A percentile compares a stretch with the other conserved stretches of the same genome.
Conservation (phyloP, 2,329 filamentous ascomycete genomes). For the Daldinia sp. region DNA sequence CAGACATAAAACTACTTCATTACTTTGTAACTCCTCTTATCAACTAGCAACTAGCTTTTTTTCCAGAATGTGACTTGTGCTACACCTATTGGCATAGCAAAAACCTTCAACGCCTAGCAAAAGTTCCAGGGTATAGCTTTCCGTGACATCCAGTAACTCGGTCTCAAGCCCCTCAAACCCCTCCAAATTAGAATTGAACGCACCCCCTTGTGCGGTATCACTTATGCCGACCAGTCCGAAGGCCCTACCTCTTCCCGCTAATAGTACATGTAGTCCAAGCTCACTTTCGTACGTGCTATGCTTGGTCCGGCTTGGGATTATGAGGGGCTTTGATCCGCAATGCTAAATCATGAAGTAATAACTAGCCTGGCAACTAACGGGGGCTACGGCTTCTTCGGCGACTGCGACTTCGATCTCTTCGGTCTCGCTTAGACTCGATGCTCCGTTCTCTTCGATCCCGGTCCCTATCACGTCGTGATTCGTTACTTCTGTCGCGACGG, state of each 20-base stretch:
- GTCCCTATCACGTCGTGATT: slow-evolving; percentile 35
- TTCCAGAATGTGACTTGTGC: slow-evolving; percentile 8
- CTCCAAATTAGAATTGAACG: slow-evolving; percentile 9
- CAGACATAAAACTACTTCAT: neutral
- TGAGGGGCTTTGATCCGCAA: slow-evolving; percentile 3
- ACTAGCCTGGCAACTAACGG: slow-evolving; percentile 42
- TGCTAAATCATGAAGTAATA: slow-evolving; percentile 17
- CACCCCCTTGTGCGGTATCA: neutral
- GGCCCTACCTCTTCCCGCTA: neutral
- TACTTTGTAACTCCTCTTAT: slow-evolving; percentile 9
- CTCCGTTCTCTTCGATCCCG: slow-evolving; percentile 38
- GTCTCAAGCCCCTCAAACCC: slow-evolving; percentile 1
- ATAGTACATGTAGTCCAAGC: neutral
- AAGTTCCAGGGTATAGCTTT: slow-evolving; percentile 27
- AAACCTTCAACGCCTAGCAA: slow-evolving; percentile 25
- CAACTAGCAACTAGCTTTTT: neutral
- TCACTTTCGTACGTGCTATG: neutral
- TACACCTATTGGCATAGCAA: slow-evolving; percentile 10
- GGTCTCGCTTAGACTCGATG: slow-evolving; percentile 22
- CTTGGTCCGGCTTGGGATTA: neutral
- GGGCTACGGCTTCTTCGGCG: slow-evolving; percentile 43
- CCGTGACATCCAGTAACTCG: slow-evolving; percentile 17
- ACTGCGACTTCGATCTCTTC: slow-evolving; percentile 36
- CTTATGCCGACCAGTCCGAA: neutral
- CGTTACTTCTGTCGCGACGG: slow-evolving; percentile 48